Conservation (phyloP, 2,329 filamentous ascomycete genomes). For the Clarireedia sp. region DNA sequence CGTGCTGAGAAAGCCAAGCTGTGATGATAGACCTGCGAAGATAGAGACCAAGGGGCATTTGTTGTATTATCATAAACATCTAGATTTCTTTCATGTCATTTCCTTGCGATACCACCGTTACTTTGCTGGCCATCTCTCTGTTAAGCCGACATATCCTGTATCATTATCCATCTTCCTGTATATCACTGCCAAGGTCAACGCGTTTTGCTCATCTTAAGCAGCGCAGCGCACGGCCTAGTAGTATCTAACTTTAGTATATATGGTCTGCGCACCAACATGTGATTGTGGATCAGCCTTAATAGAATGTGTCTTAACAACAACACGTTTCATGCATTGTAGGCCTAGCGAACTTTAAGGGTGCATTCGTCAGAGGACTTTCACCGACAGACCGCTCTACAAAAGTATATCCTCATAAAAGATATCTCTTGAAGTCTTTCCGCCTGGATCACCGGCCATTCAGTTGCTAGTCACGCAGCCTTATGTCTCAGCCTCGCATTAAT, state of each 20-base stretch:
- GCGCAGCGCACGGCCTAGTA: too few species aligned
- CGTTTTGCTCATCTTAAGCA: background rate
- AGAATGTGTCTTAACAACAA: background rate
- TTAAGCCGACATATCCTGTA: background rate
- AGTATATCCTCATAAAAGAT: background rate
- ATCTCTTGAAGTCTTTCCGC: background rate
- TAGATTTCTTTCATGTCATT: background rate
- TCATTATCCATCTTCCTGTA: background rate
- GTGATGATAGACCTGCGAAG: background rate
- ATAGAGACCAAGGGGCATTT: too few species aligned
- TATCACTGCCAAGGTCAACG: background rate
- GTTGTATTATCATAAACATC: slow-evolving; percentile 1
- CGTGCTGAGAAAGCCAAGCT: slow-evolving; percentile 11
- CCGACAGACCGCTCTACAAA: background rate
- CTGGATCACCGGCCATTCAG: too few species aligned
- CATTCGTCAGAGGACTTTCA: background rate
- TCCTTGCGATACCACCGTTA: background rate
- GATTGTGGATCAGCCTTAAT: slow-evolving; percentile 3
- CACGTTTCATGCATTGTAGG: background rate
- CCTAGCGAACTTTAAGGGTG: too few species aligned
- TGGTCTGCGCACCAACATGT: background rate
- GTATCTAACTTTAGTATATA: background rate
- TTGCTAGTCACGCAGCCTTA: background rate
- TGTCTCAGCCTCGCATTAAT: background rate
- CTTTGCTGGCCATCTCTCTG: background rate